A percentile compares a stretch with the other conserved stretches of the same genome.
Conservation (phyloP, 768 basidiomycete species). For the Tremella fuciformis region DNA sequence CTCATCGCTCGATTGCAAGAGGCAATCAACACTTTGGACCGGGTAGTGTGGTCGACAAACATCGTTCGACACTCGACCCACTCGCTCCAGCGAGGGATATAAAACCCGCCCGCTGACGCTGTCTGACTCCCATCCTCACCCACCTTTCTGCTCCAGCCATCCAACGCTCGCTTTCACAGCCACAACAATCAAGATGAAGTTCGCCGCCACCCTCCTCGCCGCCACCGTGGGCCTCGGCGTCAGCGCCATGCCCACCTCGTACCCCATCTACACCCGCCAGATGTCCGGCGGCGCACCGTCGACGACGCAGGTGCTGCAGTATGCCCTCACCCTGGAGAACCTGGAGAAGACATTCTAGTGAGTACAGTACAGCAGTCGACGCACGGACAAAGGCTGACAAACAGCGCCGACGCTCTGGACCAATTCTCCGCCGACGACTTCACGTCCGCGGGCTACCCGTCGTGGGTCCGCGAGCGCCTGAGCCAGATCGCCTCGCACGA, state of each 20-base stretch:
- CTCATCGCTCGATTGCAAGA: too few relatives aligned
- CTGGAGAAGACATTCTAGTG: conserved; percentile 47
- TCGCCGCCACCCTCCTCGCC: conserved; percentile 8
- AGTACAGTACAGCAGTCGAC: conserved; percentile 12
- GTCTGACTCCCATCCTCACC: too few relatives aligned
- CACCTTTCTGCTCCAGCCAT: too few relatives aligned
- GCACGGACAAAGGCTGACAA: conserved; percentile 2
- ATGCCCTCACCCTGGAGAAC: conserved; percentile 48
- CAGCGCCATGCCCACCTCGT: conserved; percentile 9
- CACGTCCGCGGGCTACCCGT: conserved; percentile 53
- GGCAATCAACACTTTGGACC: too few relatives aligned
- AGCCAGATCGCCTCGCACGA: conserved; percentile 62
- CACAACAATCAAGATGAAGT: conserved; percentile 4
- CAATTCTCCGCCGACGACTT: conserved; percentile 59
- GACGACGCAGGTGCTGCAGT: conserved; percentile 36
- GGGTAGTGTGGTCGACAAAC: too few relatives aligned
- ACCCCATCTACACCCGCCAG: conserved; percentile 11
- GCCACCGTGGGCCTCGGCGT: conserved; percentile 2
- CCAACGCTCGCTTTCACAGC: not conserved
- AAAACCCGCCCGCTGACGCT: too few relatives aligned
- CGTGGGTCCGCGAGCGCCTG: conserved; percentile 57
- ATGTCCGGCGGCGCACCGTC: conserved; percentile 5
- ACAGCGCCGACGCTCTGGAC: conserved; percentile 50
- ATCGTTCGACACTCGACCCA: too few relatives aligned
- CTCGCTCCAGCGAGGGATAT: too few relatives aligned